Base-by-base conservation (phyloP, 179 eudicot species). In the Actinidia chinensis region DNA sequence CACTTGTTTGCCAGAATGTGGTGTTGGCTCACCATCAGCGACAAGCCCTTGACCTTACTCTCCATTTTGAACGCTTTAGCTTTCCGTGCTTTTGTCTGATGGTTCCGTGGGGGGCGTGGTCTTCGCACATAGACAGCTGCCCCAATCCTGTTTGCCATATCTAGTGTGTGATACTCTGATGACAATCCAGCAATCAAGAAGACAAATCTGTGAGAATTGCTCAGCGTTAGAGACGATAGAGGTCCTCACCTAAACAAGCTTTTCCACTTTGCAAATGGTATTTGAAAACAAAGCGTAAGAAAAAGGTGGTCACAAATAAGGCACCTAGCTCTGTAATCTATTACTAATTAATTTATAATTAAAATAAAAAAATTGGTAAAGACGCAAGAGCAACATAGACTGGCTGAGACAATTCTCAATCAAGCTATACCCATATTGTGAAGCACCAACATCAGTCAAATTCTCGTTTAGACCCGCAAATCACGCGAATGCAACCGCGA, bases 61-160 rank as follows among this genome's bases (percentile, higher is more conserved):
- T 88, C 99, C 97, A 96, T 33, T 94, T 73, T 75, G 91, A 82
- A 75, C 83, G 87, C 77, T 88, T 95, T 65, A 12, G 47, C 69
- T 65, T 40, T 65, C 9, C 79, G 76, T 80, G 84, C 67, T 80
- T 85, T 92, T 73, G 76, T 92, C 71, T 64, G 82, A 64, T 78
- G 88, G 77, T 89, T 90, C 73, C 77, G 83, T n/a, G n/a, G n/a
- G n/a, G n/a, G n/a, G n/a, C n/a, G n/a, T n/a, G n/a, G n/a, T 74
- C 64, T 92, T 98, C 99, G 92, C 8, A 91, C 91, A 80, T 96
- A 90, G 76, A 94, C 82, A 71, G 98, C 91, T 47, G 98, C 98
- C 89, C 94, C 99, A 52, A 96, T 86, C 82, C 92, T 90, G 77
- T 96, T 91, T 14, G 89, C 99, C 74, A 96, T 89, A 79, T 92